phyloP scores from a whole-genome alignment of 768 basidiomycete genomes.

The Saitozyma podzolica region DNA sequence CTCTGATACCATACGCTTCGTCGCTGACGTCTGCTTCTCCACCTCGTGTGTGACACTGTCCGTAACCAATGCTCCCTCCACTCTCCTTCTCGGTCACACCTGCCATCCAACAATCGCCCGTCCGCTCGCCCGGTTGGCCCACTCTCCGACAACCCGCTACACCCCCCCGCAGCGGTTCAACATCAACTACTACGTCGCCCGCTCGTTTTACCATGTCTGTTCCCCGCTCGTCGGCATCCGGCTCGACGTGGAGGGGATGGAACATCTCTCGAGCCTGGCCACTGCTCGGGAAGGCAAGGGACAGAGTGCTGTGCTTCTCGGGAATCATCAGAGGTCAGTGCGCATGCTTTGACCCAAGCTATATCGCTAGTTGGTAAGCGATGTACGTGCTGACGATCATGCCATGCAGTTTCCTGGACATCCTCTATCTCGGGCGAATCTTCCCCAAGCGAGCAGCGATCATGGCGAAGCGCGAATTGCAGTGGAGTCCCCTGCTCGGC shows the following conservation, averaged over 20 bases:
- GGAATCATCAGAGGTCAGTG: conserved; percentile 76
- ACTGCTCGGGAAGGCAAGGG: conserved; percentile 27
- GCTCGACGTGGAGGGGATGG: conserved; percentile 80
- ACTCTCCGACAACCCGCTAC: too few species aligned
- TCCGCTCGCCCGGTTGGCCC: too few species aligned
- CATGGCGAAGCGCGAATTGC: conserved; percentile 88
- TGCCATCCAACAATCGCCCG: too few species aligned
- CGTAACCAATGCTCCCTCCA: too few species aligned
- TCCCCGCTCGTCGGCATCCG: conserved; percentile 65
- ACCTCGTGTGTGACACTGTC: too few species aligned
- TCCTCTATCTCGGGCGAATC: conserved; percentile 77
- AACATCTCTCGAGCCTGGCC: conserved; percentile 62
- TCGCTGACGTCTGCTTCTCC: too few species aligned
- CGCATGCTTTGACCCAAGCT: not conserved
- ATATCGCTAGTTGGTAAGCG: not conserved
- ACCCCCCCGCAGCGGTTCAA: conserved; percentile 59
- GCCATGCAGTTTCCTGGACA: conserved; percentile 51
- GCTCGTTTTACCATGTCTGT: conserved; percentile 73
- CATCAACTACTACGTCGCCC: conserved; percentile 79
- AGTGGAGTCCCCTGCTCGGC: conserved; percentile 78
- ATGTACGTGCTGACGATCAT: not conserved
- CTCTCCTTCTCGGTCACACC: too few species aligned
- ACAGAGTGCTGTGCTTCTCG: conserved; percentile 66
- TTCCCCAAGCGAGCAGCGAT: conserved; percentile 81
- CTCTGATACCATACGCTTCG: too few species aligned